phyloP scores from a whole-genome alignment of 2,329 filamentous ascomycete genomes.

The Neocucurbitaria cava region DNA sequence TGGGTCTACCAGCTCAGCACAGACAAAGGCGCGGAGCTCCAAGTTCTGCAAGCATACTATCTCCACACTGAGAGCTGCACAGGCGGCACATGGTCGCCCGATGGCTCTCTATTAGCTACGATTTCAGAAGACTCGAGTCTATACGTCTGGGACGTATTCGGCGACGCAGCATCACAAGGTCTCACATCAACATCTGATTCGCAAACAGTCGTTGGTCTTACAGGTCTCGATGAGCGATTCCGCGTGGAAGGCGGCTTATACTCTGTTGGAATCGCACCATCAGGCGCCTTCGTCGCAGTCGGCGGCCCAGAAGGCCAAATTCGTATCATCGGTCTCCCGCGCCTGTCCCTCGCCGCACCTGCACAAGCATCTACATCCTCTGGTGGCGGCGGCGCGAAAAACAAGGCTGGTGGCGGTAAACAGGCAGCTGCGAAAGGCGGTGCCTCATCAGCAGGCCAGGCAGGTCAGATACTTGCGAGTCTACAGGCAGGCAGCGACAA shows the following conservation, averaged over 20 bases:
- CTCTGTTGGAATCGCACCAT: conserved; percentile 82
- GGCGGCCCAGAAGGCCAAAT: conserved; percentile 89
- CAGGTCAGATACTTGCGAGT: conserved; percentile 79
- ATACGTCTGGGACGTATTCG: conserved; percentile 93
- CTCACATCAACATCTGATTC: conserved; percentile 62
- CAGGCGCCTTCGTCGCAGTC: conserved; percentile 79
- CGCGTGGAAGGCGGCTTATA: conserved; percentile 90
- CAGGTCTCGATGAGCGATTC: conserved; percentile 85
- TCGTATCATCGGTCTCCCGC: conserved; percentile 83
- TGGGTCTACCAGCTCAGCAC: conserved; percentile 92
- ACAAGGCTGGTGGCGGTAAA: conserved; percentile 57
- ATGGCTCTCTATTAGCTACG: conserved; percentile 85
- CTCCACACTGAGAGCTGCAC: conserved; percentile 86
- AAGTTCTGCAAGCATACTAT: conserved; percentile 91
- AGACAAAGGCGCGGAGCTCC: conserved; percentile 67
- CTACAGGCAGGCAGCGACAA: conserved; percentile 80
- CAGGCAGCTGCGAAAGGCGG: conserved; percentile 51
- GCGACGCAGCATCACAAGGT: conserved; percentile 72
- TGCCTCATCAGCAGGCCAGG: conserved; percentile 55
- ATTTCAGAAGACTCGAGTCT: conserved; percentile 88
- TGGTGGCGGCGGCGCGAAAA: conserved; percentile 55
- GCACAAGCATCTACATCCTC: conserved; percentile 46
- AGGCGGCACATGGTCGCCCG: conserved; percentile 87
- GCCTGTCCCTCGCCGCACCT: conserved; percentile 52
- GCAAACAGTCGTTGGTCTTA: conserved; percentile 77